Evolutionary conservation across 1,284 basidiomycete species (phyloP), one percentile per base, ranked within the genome.

Genomic region (Volvariella volvacea): DNA sequence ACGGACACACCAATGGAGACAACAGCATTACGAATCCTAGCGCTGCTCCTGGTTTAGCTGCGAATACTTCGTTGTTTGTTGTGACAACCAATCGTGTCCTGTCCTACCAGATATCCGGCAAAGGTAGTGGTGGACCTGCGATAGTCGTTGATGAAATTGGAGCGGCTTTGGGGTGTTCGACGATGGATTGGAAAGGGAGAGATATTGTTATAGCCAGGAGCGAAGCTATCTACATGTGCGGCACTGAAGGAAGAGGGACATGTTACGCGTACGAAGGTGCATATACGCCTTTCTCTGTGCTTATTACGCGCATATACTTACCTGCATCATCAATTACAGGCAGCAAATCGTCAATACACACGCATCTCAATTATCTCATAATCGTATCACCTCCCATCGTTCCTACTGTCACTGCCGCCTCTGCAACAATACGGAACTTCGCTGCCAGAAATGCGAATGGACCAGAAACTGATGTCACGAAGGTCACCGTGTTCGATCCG

Each of bases 191-290:
- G 75, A 64, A 76, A 42, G 68, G 76, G 44, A 68, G 73, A 32
- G 80, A 90, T 57, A 81, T 98, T 54, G 76, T 95, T 9, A 77
- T 98, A 2, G 95, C 93, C 0, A 70, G 89, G 44, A 90, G 96
- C 43, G 95, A 98, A 55, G 94, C 93, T 1, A 83, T 98, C 33
- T 96, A 95, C 55, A 71, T 90, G 6, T 92, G 90, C 57, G 83
- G 86, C 0, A 76, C 80, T 0, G 89, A 94, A 17, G 92, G 90
- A 0, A 70, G 93, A 44, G 87, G 90, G 1, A 78, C 86, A 0
- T 93, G 88, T 49, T 91, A 86, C 55, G 94, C 94, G 0, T 92
- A 92, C 56, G 92, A 96, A 71, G 92, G 92, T 85, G 46, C 39
- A 60, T 34, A 7, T 9, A 37, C 12, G 22, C 34, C 28, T 36